phyloP scores from a whole-genome alignment of 257 asterid species.

The Jacaranda copaia region DNA sequence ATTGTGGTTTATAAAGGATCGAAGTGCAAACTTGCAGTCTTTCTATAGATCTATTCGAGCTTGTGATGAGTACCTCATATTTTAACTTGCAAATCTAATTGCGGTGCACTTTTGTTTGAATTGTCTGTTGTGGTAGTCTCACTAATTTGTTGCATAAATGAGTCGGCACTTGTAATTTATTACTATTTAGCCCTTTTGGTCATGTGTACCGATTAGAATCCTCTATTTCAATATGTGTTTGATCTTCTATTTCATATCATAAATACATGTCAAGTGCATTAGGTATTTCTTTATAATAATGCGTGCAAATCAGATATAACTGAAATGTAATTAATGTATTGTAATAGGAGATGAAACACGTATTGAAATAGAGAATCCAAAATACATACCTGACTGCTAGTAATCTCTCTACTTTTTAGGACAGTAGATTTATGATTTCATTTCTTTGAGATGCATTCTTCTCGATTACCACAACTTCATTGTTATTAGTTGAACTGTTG shows the following conservation, averaged over 20 bases:
- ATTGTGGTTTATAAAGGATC: not conserved
- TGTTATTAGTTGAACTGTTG: not conserved
- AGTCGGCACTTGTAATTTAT: not conserved
- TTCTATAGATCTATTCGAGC: not conserved
- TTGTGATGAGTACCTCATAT: not conserved
- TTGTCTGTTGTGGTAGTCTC: not conserved
- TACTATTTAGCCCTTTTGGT: not conserved
- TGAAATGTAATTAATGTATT: too few relatives aligned
- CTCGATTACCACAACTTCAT: not conserved
- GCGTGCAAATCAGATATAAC: too few relatives aligned
- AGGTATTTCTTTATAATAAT: too few relatives aligned
- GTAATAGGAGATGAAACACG: too few relatives aligned
- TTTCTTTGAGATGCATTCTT: not conserved
- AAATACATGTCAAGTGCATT: too few relatives aligned
- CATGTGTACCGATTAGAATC: too few relatives aligned
- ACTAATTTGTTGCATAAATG: constrained; percentile 1
- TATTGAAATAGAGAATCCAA: too few relatives aligned
- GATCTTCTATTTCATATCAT: too few relatives aligned
- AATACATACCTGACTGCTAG: too few relatives aligned
- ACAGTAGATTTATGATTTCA: not conserved
- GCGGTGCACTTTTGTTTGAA: not conserved
- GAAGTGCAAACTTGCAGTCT: not conserved
- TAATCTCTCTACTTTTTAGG: not conserved
- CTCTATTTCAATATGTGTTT: too few relatives aligned
- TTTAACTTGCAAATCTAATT: not conserved